These are phyloP conservation scores for Lasiosphaeria ovina DNA, from an alignment of 495 filamentous ascomycete species.

Conservation along the genomic window DNA sequence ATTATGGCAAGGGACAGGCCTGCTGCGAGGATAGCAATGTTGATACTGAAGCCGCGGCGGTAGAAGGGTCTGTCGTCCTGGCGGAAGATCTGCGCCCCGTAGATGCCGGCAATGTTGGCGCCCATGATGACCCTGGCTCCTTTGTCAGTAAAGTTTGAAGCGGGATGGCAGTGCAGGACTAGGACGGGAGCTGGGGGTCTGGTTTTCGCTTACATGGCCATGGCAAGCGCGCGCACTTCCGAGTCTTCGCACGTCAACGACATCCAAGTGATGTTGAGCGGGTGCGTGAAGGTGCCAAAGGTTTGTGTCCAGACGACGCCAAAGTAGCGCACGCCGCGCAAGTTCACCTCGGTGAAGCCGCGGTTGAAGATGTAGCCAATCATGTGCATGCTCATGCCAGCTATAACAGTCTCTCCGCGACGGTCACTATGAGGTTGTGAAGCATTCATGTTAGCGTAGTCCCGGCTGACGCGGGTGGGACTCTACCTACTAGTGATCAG, in stretches of 20 bases:
- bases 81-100: conserved; percentile 55
- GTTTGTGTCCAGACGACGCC: conserved; percentile 52
- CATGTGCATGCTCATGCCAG: conserved; percentile 22
- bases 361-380: conserved; percentile 44
- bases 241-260: conserved; percentile 33
- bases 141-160: not conserved
- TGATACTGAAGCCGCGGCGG: conserved; percentile 36
- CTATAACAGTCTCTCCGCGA: conserved; percentile 35
- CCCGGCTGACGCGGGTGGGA: not conserved
- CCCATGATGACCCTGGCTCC: conserved; percentile 53
- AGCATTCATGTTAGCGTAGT: not conserved
- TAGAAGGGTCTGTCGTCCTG: conserved; percentile 52
- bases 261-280: conserved; percentile 43
- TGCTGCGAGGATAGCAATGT: conserved; percentile 24
- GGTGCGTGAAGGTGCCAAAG: conserved; percentile 48
- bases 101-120: conserved; percentile 53
- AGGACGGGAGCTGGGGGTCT: not conserved
- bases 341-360: conserved; percentile 25
- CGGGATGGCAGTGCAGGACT: not conserved
- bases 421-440: conserved; percentile 21
- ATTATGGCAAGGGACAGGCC: conserved; percentile 22
- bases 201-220: conserved; percentile 41
- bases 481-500: conserved; percentile 38
- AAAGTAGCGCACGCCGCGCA: conserved; percentile 30
- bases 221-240: conserved; percentile 37